Percentiles rank a stretch among this genome's conserved stretches.
These are phyloP conservation scores for Gossypium laxum DNA, from an alignment of 441 rosid genomes.

Conservation along the genomic window DNA sequence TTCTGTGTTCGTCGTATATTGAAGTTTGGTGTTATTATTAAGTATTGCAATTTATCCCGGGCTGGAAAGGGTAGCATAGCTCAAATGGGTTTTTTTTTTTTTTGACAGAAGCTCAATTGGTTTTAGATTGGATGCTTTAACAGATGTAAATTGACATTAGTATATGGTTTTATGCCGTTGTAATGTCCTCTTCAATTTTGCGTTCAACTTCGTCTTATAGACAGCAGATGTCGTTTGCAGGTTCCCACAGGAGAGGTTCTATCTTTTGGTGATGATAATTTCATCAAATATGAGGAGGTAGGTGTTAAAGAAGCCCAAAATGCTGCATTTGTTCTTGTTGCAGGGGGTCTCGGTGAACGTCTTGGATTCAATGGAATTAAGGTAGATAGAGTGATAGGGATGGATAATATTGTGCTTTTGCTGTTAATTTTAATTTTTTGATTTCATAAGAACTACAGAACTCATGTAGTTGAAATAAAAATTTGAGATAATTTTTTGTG, in stretches of 20 bases:
- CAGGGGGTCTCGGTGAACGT: slow-evolving; percentile 95
- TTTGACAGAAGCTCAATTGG: too few relatives aligned
- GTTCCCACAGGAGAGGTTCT: slow-evolving; percentile 63
- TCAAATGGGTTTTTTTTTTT: too few relatives aligned
- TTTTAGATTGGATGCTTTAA: too few relatives aligned
- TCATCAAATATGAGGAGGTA: slow-evolving; percentile 58
- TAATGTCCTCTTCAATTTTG: not conserved
- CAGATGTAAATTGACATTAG: not conserved
- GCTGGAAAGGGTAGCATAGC: too few relatives aligned
- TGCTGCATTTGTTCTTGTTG: slow-evolving; percentile 93
- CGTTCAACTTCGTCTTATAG: not conserved
- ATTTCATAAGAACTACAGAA: not conserved
- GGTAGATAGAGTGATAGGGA: slow-evolving; percentile 31
- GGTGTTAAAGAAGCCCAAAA: slow-evolving; percentile 77
- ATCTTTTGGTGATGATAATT: slow-evolving; percentile 54
- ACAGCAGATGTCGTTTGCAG: not conserved
- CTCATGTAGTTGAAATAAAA: not conserved
- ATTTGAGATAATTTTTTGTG: not conserved
- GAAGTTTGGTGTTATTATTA: too few relatives aligned
- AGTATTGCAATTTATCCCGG: too few relatives aligned
- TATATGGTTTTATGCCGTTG: not conserved
- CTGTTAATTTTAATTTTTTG: not conserved
- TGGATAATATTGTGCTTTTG: not conserved
- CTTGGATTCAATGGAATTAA: slow-evolving; percentile 96
- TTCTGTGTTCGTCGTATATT: not conserved